These are phyloP conservation scores for Royoungia palumana DNA, from an alignment of 768 basidiomycete species.

Conservation along the genomic window DNA sequence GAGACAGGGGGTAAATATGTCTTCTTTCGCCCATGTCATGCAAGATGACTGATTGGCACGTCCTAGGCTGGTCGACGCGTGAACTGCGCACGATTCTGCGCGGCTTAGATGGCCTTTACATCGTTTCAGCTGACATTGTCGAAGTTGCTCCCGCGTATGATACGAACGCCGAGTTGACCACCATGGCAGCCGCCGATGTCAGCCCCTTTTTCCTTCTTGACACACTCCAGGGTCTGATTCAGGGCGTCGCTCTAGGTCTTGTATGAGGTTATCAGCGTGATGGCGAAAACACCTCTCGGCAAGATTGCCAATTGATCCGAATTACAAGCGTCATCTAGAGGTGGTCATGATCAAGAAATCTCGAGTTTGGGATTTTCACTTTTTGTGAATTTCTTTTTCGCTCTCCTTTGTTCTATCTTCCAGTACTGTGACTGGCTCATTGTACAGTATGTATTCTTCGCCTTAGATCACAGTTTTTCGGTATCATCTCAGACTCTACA, in stretches of 20 bases:
- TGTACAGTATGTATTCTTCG: too few relatives aligned
- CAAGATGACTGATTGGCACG: too few relatives aligned
- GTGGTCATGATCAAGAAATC: too few relatives aligned
- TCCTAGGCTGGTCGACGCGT: slow-evolving; percentile 65
- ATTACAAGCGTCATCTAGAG: too few relatives aligned
- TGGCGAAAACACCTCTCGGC: slow-evolving; percentile 77
- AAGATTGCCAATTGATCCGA: slow-evolving; percentile 37
- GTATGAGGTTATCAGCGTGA: slow-evolving; percentile 72
- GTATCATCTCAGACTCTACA: too few relatives aligned
- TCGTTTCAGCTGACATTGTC: slow-evolving; percentile 81
- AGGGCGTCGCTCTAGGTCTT: slow-evolving; percentile 45
- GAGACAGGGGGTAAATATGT: slow-evolving; percentile 34
- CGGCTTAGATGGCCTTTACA: slow-evolving; percentile 69
- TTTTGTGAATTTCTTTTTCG: not conserved
- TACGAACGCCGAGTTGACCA: slow-evolving; percentile 58
- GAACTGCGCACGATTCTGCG: slow-evolving; percentile 75
- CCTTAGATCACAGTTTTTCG: too few relatives aligned
- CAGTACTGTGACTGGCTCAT: too few relatives aligned
- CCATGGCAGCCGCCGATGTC: slow-evolving; percentile 61
- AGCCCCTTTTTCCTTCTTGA: slow-evolving; percentile 18
- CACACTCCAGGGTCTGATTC: not conserved
- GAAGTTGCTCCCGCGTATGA: slow-evolving; percentile 86
- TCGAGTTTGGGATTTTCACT: not conserved
- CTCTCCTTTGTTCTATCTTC: too few relatives aligned
- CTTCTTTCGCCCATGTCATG: too few relatives aligned